These are phyloP conservation scores for Priceomyces carsonii DNA, from an alignment of 805 yeast genomes.

Conservation along the genomic window DNA sequence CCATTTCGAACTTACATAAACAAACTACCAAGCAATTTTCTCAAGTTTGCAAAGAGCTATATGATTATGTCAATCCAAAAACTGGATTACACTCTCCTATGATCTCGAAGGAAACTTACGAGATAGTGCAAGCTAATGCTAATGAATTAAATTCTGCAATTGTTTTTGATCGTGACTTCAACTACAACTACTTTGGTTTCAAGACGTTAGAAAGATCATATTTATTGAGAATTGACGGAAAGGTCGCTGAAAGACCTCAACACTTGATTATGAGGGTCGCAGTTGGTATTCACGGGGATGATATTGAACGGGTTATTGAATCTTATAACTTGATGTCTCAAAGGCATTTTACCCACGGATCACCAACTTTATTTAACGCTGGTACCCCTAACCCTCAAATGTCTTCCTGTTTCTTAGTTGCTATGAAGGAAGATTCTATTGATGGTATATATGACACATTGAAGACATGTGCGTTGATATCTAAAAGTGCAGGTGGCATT, in stretches of 20 bases:
- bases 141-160: slow-evolving; percentile 48
- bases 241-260: slow-evolving; percentile 63
- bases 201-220: slow-evolving; percentile 63
- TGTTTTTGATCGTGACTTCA: slow-evolving; percentile 51
- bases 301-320: slow-evolving; percentile 53
- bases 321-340: slow-evolving; percentile 61
- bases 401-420: slow-evolving; percentile 65
- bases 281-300: slow-evolving; percentile 59
- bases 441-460: slow-evolving; percentile 64
- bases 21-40: slow-evolving; percentile 88
- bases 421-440: slow-evolving; percentile 63
- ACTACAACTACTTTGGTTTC: slow-evolving; percentile 60
- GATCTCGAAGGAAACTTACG: slow-evolving; percentile 44
- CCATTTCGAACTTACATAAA: slow-evolving; percentile 90
- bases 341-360: slow-evolving; percentile 60
- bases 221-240: slow-evolving; percentile 52
- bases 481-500: slow-evolving; percentile 65
- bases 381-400: slow-evolving; percentile 62
- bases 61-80: slow-evolving; percentile 77
- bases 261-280: slow-evolving; percentile 64
- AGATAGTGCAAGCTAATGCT: slow-evolving; percentile 36
- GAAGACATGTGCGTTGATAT: slow-evolving; percentile 61
- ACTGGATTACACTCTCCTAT: slow-evolving; percentile 58
- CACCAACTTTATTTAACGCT: slow-evolving; percentile 62
- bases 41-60: slow-evolving; percentile 71